Evolutionary conservation across 2,329 filamentous ascomycete species (phyloP).

Genomic region (Claviceps digitariae): DNA sequence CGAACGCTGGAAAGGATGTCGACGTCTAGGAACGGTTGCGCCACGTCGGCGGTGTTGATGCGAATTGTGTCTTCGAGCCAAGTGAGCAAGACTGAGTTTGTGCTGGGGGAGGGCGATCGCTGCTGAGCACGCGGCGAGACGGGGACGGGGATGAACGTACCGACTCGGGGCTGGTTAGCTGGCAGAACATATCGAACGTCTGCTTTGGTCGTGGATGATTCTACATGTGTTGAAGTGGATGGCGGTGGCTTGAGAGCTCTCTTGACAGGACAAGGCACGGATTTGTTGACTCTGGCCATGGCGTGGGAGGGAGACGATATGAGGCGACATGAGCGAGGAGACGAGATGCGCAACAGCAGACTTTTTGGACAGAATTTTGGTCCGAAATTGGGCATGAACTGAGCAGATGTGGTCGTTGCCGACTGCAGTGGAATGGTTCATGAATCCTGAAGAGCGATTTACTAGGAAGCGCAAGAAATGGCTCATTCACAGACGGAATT

Average conservation of each 20-base stretch:
- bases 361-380: too few relatives aligned
- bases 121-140: not conserved
- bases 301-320: not conserved
- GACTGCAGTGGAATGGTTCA: not conserved
- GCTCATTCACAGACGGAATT: not conserved
- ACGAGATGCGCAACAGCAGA: not conserved
- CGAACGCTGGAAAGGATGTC: constrained; percentile 11
- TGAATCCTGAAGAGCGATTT: not conserved
- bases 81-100: not conserved
- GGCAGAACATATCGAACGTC: constrained; percentile 18
- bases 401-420: not conserved
- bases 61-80: constrained; percentile 11
- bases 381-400: not conserved
- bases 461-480: not conserved
- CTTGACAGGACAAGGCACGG: constrained; percentile 9
- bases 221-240: constrained; percentile 11
- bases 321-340: not conserved
- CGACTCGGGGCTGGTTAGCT: constrained; percentile 13
- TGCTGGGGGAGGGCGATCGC: not conserved
- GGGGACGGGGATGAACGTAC: constrained; percentile 8
- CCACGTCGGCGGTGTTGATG: constrained; percentile 15
- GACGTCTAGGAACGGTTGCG: constrained; percentile 24
- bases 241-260: constrained; percentile 14
- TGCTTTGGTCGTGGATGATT: constrained; percentile 13
- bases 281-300: not conserved